Evolutionary conservation across 352 stramenopile genomes (phyloP).

Genomic region (Lagenidium sp.): DNA sequence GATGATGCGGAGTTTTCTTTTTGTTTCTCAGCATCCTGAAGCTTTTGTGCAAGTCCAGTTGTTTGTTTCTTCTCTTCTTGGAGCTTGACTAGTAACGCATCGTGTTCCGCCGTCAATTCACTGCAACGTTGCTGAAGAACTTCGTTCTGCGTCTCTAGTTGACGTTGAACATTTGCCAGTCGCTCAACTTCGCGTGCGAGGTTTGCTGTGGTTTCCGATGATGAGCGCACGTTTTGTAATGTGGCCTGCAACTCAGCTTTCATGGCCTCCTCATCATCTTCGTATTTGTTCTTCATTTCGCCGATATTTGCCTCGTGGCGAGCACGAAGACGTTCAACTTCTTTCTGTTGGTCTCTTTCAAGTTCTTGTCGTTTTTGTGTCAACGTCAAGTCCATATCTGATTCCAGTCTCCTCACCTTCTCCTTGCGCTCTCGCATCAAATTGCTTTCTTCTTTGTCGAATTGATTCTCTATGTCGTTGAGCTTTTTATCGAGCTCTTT

Average conservation of each 20-base stretch:
- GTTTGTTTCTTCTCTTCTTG: too few species aligned
- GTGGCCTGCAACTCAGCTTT: too few species aligned
- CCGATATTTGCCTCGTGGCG: constrained; percentile 33
- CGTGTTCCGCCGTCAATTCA: too few species aligned
- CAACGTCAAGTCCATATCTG: constrained; percentile 31
- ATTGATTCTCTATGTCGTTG: constrained; percentile 59
- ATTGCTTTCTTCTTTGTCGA: constrained; percentile 50
- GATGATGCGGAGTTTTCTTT: too few species aligned
- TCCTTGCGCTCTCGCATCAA: constrained; percentile 45
- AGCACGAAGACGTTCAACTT: constrained; percentile 26
- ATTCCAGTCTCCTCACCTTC: constrained; percentile 51
- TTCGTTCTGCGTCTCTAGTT: too few species aligned
- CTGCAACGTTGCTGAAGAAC: too few species aligned
- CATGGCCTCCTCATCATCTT: constrained; percentile 25
- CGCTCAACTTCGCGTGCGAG: constrained; percentile 7
- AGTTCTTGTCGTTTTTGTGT: constrained; percentile 47
- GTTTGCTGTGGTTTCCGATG: too few species aligned
- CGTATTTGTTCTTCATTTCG: constrained; percentile 31
- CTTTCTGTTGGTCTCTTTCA: constrained; percentile 34
- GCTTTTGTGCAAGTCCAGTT: too few species aligned
- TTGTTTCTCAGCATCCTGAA: too few species aligned
- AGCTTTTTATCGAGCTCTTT: constrained; percentile 64
- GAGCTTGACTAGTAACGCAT: too few species aligned
- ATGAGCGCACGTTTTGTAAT: too few species aligned
- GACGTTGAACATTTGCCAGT: too few species aligned